A percentile compares a stretch with the other conserved stretches of the same genome.
Conservation (phyloP, 129 eudicot species). For the Heracleum sosnowskyi region DNA sequence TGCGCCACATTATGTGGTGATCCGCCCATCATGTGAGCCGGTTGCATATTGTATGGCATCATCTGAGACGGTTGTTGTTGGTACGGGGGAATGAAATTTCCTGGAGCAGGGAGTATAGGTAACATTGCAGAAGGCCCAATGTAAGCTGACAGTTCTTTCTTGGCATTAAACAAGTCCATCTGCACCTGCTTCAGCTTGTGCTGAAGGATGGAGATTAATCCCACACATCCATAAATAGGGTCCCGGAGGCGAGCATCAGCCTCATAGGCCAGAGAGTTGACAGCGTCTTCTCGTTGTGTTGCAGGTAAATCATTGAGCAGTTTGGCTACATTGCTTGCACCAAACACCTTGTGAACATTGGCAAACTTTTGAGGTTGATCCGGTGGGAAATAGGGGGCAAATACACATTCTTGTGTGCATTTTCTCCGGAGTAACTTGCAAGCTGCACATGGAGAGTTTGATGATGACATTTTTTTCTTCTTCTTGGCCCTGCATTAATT, state of each 20-base stretch:
- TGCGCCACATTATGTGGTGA: neutral
- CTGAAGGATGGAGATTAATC: constrained; percentile 61
- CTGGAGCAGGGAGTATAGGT: constrained; percentile 47
- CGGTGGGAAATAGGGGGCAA: constrained; percentile 82
- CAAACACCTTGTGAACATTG: constrained; percentile 81
- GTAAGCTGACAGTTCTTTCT: constrained; percentile 50
- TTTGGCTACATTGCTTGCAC: constrained; percentile 80
- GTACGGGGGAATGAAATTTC: constrained; percentile 27
- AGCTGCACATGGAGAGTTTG: constrained; percentile 86
- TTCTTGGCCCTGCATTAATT: constrained; percentile 4
- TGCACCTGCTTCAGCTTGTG: constrained; percentile 61
- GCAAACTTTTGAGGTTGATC: constrained; percentile 74
- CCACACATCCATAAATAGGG: constrained; percentile 86
- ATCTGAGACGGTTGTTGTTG: constrained; percentile 15
- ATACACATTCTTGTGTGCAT: constrained; percentile 82
- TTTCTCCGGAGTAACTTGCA: constrained; percentile 72
- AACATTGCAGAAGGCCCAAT: constrained; percentile 62
- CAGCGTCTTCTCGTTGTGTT: constrained; percentile 72
- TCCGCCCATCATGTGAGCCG: constrained; percentile 1
- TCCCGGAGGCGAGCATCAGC: constrained; percentile 73
- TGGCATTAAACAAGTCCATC: constrained; percentile 41
- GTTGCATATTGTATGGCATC: constrained; percentile 46
- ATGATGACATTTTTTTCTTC: constrained; percentile 35
- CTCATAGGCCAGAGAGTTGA: constrained; percentile 68
- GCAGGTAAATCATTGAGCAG: constrained; percentile 54